phyloP scores from a whole-genome alignment of 306 rosid genomes.

The Abrus pulchellus region DNA sequence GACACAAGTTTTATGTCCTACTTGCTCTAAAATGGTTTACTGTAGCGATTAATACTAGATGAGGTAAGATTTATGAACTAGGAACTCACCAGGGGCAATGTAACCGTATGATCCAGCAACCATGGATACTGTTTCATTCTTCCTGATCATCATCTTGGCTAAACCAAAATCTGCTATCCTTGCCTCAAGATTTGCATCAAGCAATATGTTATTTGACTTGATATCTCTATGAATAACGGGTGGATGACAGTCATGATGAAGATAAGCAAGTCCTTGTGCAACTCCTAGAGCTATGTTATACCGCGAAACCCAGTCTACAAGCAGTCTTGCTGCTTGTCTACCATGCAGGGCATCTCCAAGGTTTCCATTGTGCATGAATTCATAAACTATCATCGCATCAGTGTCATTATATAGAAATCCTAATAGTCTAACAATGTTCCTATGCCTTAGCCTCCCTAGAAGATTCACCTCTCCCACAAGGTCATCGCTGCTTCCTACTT shows the following conservation, averaged over 20 bases:
- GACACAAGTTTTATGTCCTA: not conserved
- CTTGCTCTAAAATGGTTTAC: slow-evolving; percentile 6
- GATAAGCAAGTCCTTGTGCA: slow-evolving; percentile 94
- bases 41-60: slow-evolving; percentile 1
- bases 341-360: slow-evolving; percentile 95
- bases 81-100: slow-evolving; percentile 92
- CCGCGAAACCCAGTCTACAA: slow-evolving; percentile 92
- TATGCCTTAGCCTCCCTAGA: slow-evolving; percentile 87
- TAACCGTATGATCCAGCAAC: slow-evolving; percentile 98
- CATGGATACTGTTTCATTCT: slow-evolving; percentile 93
- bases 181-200: slow-evolving; percentile 89
- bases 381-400: slow-evolving; percentile 88
- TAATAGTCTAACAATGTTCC: slow-evolving; percentile 86
- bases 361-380: slow-evolving; percentile 87
- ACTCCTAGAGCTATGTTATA: slow-evolving; percentile 93
- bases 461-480: slow-evolving; percentile 93
- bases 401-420: slow-evolving; percentile 83
- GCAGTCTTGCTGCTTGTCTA: slow-evolving; percentile 66
- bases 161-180: slow-evolving; percentile 94
- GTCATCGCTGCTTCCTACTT: slow-evolving; percentile 77
- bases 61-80: slow-evolving; percentile 24
- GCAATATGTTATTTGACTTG: slow-evolving; percentile 90
- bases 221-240: slow-evolving; percentile 91
- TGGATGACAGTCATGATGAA: slow-evolving; percentile 94
- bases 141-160: slow-evolving; percentile 88